Conservation (phyloP, 768 basidiomycete genomes). For the Tephrocybe sp. region DNA sequence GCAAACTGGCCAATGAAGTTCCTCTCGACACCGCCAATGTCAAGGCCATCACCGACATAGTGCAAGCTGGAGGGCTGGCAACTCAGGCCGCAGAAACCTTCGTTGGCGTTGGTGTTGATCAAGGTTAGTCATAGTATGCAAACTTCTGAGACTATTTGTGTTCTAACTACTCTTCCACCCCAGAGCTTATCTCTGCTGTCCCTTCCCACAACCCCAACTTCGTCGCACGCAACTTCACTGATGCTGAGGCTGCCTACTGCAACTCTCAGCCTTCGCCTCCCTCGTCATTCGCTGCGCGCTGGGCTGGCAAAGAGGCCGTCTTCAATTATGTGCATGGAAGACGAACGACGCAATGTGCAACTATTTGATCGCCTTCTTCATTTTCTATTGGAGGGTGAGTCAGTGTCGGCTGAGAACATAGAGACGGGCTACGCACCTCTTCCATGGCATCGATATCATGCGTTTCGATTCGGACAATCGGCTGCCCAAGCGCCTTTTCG, state of each 20-base stretch:
- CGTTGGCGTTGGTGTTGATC: constrained; percentile 86
- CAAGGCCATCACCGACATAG: constrained; percentile 56
- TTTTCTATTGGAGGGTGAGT: constrained; percentile 49
- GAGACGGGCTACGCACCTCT: constrained; percentile 51
- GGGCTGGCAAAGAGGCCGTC: constrained; percentile 96
- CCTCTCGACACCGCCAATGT: constrained; percentile 68
- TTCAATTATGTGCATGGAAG: too few species aligned
- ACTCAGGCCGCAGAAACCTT: constrained; percentile 35
- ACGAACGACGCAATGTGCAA: too few species aligned
- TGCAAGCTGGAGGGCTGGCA: constrained; percentile 35
- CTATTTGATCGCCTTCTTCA: constrained; percentile 83
- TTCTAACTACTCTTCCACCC: constrained; percentile 10
- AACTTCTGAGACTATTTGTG: neutral
- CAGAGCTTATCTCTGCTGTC: constrained; percentile 90
- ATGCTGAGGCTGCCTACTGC: constrained; percentile 86
- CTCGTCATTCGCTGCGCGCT: constrained; percentile 94
- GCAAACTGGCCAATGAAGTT: constrained; percentile 53
- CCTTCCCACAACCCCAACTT: constrained; percentile 89
- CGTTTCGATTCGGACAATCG: constrained; percentile 86
- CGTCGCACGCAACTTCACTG: constrained; percentile 90
- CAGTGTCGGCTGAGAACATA: neutral
- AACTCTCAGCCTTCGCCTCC: constrained; percentile 78
- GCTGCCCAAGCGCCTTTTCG: constrained; percentile 72
- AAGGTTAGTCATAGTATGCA: constrained; percentile 55
- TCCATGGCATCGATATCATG: constrained; percentile 94